These are phyloP conservation scores for Hypoxylon sp. DNA, from an alignment of 2,329 filamentous ascomycete species.

Conservation along the genomic window DNA sequence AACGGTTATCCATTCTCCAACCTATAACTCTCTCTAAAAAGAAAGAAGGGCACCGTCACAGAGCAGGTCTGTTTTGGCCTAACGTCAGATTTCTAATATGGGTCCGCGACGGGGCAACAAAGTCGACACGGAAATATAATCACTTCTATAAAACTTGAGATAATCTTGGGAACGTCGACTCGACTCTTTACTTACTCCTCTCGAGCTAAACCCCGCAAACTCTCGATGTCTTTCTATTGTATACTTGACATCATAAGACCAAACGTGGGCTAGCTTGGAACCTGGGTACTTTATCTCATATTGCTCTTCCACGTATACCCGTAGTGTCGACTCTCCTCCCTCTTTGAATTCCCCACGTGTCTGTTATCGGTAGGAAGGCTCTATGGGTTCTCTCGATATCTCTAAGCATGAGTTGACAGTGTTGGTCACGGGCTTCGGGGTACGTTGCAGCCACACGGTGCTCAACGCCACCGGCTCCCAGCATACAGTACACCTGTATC, in stretches of 20 bases:
- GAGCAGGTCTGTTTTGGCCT: slow-evolving; percentile 26
- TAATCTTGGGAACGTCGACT: neutral
- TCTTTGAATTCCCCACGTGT: neutral
- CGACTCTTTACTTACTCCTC: neutral
- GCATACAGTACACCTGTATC: too few relatives aligned
- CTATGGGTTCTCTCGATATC: slow-evolving; percentile 49
- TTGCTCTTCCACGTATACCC: neutral
- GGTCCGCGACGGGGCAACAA: slow-evolving; percentile 2
- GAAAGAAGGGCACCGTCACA: slow-evolving; percentile 11
- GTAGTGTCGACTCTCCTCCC: neutral
- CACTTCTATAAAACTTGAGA: neutral
- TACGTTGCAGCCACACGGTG: too few relatives aligned
- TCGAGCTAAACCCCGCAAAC: slow-evolving; percentile 2
- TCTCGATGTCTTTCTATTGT: neutral
- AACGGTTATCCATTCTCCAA: slow-evolving; percentile 12
- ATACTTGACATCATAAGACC: slow-evolving; percentile 5
- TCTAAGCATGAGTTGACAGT: slow-evolving; percentile 65
- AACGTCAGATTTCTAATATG: slow-evolving; percentile 30
- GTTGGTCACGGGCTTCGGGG: slow-evolving; percentile 71
- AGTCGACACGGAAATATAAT: neutral
- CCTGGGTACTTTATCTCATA: neutral
- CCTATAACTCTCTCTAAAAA: neutral
- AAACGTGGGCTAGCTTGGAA: neutral
- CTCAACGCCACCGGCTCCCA: too few relatives aligned
- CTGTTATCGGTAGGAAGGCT: slow-evolving; percentile 7